Percentiles rank a stretch among this genome's conserved stretches.
Conservation (phyloP, 345 rosid species). For the Ceriops zippeliana region DNA sequence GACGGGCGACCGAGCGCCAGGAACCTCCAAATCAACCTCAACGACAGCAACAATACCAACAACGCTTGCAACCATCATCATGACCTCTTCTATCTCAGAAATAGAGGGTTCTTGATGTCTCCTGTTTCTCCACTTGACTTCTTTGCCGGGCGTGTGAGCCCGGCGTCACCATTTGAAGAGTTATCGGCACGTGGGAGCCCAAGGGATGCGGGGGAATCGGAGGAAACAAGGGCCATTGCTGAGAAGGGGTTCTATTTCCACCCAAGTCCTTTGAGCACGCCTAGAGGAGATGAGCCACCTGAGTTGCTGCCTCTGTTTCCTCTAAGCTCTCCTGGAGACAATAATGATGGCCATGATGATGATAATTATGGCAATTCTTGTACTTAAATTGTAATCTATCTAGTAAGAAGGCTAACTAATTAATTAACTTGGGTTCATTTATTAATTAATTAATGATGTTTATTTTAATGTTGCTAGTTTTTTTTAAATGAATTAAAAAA, state of each 20-base stretch:
- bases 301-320: slow-evolving; percentile 78
- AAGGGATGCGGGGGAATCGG: slow-evolving; percentile 13
- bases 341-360: neutral
- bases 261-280: slow-evolving; percentile 48
- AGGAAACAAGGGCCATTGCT: slow-evolving; percentile 51
- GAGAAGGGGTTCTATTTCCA: slow-evolving; percentile 69
- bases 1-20: slow-evolving; percentile 64
- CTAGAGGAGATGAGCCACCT: slow-evolving; percentile 49
- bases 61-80: slow-evolving; percentile 14
- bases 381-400: neutral
- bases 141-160: slow-evolving; percentile 38
- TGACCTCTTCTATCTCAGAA: slow-evolving; percentile 14
- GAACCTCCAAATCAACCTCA: slow-evolving; percentile 67
- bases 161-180: slow-evolving; percentile 28
- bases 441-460: neutral
- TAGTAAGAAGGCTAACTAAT: neutral
- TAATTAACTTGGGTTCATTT: neutral
- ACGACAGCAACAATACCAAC: slow-evolving; percentile 26
- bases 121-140: slow-evolving; percentile 75
- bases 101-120: slow-evolving; percentile 49
- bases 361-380: slow-evolving; percentile 4
- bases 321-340: slow-evolving; percentile 49
- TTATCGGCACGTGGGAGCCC: slow-evolving; percentile 28
- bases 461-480: no score
- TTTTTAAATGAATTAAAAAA: no score